These are phyloP conservation scores for Peribolospora kevripleyi DNA, from an alignment of 768 basidiomycete species.

Conservation along the genomic window DNA sequence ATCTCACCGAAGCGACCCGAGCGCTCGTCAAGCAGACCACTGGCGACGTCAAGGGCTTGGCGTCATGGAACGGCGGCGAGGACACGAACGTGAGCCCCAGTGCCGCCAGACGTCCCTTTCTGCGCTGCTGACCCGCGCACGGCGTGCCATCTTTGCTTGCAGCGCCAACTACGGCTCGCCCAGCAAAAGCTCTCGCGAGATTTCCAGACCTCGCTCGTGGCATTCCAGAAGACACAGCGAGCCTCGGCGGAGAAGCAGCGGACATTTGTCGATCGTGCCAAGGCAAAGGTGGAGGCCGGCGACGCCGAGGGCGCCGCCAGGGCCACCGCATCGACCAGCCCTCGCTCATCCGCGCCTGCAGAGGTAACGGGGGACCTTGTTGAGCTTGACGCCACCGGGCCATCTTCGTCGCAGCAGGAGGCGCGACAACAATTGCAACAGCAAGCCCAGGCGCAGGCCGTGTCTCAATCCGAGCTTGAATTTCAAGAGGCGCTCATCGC, in stretches of 20 bases:
- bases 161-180: constrained; percentile 60
- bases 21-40: constrained; percentile 86
- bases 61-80: constrained; percentile 12
- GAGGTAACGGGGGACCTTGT: not conserved
- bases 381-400: constrained; percentile 1
- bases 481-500: constrained; percentile 87
- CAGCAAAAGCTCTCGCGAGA: constrained; percentile 85
- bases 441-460: constrained; percentile 15
- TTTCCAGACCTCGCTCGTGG: constrained; percentile 62
- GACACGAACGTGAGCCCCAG: not conserved
- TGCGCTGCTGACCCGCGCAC: not conserved
- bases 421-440: constrained; percentile 11
- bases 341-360: not conserved
- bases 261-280: constrained; percentile 65
- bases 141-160: not conserved
- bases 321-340: too few relatives aligned
- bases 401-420: constrained; percentile 14
- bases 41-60: constrained; percentile 73
- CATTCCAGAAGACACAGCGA: constrained; percentile 78
- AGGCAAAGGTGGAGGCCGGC: constrained; percentile 52
- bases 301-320: too few relatives aligned
- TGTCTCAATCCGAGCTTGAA: constrained; percentile 37
- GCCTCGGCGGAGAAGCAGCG: constrained; percentile 72
- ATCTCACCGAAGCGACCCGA: constrained; percentile 78
- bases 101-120: not conserved